phyloP scores from a whole-genome alignment of 108 stramenopile genomes.

The Nitzschia sp. region DNA sequence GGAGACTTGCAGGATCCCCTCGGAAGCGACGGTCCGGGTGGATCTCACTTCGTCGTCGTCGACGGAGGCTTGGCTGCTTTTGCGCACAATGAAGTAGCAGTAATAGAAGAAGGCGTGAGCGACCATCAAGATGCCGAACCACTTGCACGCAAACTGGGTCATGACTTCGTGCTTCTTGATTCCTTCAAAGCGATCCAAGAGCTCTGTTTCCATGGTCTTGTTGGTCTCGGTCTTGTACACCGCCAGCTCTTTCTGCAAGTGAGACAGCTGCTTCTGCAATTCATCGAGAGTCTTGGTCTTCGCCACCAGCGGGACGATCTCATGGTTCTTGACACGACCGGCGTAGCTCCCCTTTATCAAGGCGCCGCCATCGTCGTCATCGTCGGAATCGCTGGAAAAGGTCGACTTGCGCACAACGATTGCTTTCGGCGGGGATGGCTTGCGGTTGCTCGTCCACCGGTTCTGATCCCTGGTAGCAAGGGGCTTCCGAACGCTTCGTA shows the following conservation, averaged over 20 bases:
- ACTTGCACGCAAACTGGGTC: conserved; percentile 19
- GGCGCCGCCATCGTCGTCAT: not conserved
- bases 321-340: not conserved
- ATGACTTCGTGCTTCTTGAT: conserved; percentile 19
- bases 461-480: not conserved
- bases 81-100: conserved; percentile 6
- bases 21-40: not conserved
- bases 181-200: conserved; percentile 18
- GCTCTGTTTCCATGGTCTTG: conserved; percentile 2
- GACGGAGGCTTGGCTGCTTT: not conserved
- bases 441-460: not conserved
- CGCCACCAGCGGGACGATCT: not conserved
- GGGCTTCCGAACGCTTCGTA: not conserved
- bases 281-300: not conserved
- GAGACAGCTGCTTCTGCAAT: not conserved
- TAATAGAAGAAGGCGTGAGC: conserved; percentile 11
- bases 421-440: not conserved
- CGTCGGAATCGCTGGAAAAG: not conserved
- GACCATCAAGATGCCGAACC: conserved; percentile 18
- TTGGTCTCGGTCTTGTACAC: conserved; percentile 4
- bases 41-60: conserved; percentile 2
- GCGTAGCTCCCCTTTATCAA: not conserved
- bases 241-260: not conserved
- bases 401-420: not conserved
- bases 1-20: conserved; percentile 14